Evolutionary conservation across 768 basidiomycete species (phyloP), one percentile per base, ranked within the genome.

Genomic region (Lactarius sp.): DNA sequence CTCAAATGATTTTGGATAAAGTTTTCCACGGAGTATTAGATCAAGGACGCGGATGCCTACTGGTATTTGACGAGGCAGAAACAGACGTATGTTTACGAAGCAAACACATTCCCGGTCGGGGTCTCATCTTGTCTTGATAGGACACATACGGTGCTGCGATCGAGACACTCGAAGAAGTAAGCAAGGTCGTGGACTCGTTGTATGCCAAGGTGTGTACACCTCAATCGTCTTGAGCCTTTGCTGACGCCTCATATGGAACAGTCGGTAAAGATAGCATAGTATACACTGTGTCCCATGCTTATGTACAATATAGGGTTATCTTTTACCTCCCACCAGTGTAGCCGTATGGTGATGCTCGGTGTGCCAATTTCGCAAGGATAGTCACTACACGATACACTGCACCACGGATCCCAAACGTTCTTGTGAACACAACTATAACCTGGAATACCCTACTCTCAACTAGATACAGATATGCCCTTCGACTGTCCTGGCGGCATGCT

Each of bases 1-100:
- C 91, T 36, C 96, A 99, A 73, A 98, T 99, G 96, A 99, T 98
- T 66, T 78, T 98, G 42, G 96, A 98, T 76, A 95, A 95, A 69
- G 85, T 95, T 2, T 83, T 98, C 66, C 84, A 92, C 66, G 96
- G 96, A 6, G 94, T 99, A 1, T 80, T 99, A n/a, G 96, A 98
- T 73, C 96, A 98, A 73, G 94, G 93, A 33, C 83, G 92, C 3
- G 94, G 94, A 0, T 94, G 94, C 70, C 76, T 98, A 54, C 77
- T 97, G 56, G 85, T 98, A n/a, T 98, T 90, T 65, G 92, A 97
- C 61, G 80, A 92, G 73, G 84, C 85, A 1, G 88, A 91, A 70
- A 84, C 84, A 13, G 94, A 97, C 75, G 93, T 93, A 70, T 61
- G 90, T 81, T 47, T 56, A 59, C 37, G n/a, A 39, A 50, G 20